Conservation (phyloP, 2,329 filamentous ascomycete genomes). For the Fusarium austroafricanum region DNA sequence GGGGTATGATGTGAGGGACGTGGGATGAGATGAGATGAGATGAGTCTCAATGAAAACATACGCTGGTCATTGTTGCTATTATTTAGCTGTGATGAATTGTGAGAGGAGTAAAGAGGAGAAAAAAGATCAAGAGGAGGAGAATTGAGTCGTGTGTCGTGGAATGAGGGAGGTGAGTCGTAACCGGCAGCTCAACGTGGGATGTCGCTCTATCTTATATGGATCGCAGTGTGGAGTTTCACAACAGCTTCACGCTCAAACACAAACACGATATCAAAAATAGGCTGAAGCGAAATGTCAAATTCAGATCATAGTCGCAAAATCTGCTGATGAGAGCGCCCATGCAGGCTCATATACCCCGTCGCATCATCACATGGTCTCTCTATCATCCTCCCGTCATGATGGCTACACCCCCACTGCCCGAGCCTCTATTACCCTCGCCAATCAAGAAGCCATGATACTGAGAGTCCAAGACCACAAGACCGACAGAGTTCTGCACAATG, state of each 20-base stretch:
- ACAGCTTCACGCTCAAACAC: too few relatives aligned
- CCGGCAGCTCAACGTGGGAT: constrained; percentile 13
- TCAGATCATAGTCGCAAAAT: constrained; percentile 22
- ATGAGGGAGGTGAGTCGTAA: constrained; percentile 15
- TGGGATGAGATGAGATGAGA: not conserved
- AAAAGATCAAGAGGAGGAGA: not conserved
- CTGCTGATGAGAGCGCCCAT: constrained; percentile 38
- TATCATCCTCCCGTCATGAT: not conserved
- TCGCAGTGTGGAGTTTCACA: constrained; percentile 31
- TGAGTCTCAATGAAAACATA: constrained; percentile 12
- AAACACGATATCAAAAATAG: constrained; percentile 12
- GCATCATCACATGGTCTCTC: constrained; percentile 27
- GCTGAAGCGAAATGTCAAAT: constrained; percentile 17
- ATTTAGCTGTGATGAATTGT: constrained; percentile 2
- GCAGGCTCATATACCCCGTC: constrained; percentile 39
- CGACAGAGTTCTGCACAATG: constrained; percentile 13
- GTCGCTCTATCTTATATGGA: constrained; percentile 36
- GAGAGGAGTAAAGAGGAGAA: not conserved
- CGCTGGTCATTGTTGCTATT: constrained; percentile 43
- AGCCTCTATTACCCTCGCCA: constrained; percentile 31
- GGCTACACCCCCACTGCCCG: constrained; percentile 24
- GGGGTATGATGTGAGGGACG: constrained; percentile 19
- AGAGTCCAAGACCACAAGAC: constrained; percentile 14
- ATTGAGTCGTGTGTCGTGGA: constrained; percentile 1
- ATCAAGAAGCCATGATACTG: constrained; percentile 29